A percentile compares a stretch with the other conserved stretches of the same genome.
These are phyloP conservation scores for Ustilago bromivora DNA, from an alignment of 1,284 basidiomycete species.

Conservation along the genomic window DNA sequence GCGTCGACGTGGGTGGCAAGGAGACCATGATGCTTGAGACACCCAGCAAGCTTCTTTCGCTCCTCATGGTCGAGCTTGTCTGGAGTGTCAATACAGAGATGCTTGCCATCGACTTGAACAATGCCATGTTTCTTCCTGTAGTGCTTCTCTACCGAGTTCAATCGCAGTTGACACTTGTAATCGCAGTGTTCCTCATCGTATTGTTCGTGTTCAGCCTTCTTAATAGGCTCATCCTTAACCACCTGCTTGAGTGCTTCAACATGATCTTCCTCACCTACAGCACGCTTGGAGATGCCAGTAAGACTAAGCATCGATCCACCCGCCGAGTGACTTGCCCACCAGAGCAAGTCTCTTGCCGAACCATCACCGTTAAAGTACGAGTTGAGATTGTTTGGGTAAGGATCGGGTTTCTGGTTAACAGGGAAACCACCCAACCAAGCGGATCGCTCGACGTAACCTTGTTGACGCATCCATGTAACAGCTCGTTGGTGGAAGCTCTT, in stretches of 20 bases:
- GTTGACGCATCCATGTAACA: conserved; percentile 49
- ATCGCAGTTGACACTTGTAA: conserved; percentile 45
- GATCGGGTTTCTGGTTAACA: conserved; percentile 57
- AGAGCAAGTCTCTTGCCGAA: conserved; percentile 28
- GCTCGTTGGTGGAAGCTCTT: conserved; percentile 53
- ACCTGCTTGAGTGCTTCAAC: background rate
- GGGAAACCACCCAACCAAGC: conserved; percentile 65
- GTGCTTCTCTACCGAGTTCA: conserved; percentile 41
- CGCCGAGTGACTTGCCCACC: conserved; percentile 24
- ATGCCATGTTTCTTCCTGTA: conserved; percentile 34
- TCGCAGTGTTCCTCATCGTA: conserved; percentile 53
- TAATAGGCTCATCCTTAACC: conserved; percentile 21
- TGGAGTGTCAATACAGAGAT: conserved; percentile 36
- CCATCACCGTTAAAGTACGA: conserved; percentile 59
- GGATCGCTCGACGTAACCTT: conserved; percentile 58
- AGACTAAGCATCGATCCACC: conserved; percentile 24
- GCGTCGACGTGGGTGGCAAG: background rate
- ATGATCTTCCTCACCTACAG: background rate
- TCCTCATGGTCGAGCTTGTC: conserved; percentile 37
- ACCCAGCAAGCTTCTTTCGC: conserved; percentile 24
- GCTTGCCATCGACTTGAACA: conserved; percentile 32
- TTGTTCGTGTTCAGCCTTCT: conserved; percentile 14
- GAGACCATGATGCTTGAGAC: conserved; percentile 29
- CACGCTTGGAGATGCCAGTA: conserved; percentile 23
- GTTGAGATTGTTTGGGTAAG: conserved; percentile 55